Evolutionary conservation across 306 rosid genomes (phyloP).

Genomic region (Begonia peltatifolia): DNA sequence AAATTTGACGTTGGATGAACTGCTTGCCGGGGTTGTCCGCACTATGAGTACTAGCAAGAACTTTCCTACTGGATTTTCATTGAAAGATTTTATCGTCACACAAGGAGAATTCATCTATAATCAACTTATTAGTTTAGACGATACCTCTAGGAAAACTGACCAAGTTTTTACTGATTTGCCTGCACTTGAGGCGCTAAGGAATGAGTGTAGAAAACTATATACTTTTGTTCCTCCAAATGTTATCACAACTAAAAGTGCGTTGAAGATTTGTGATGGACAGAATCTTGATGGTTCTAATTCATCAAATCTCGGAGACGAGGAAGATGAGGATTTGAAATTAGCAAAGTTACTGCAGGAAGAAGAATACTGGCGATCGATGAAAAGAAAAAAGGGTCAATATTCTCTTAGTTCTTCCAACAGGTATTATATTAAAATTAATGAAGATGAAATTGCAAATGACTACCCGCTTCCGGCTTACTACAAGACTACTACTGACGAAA

Average conservation of each 20-base stretch:
- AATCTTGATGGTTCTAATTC: conserved; percentile 16
- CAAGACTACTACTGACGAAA: conserved; percentile 53
- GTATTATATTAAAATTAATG: conserved; percentile 77
- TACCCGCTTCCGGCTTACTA: conserved; percentile 89
- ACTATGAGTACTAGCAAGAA: conserved; percentile 53
- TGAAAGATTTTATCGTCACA: conserved; percentile 55
- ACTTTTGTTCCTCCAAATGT: conserved; percentile 19
- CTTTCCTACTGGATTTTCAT: conserved; percentile 50
- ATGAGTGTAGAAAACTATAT: conserved; percentile 37
- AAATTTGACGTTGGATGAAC: conserved; percentile 56
- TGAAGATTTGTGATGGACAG: conserved; percentile 43
- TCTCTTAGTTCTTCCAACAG: conserved; percentile 23
- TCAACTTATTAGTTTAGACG: conserved; percentile 73
- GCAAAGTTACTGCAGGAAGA: conserved; percentile 86
- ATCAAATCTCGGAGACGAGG: conserved; percentile 17
- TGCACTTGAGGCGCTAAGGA: conserved; percentile 56
- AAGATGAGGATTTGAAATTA: conserved; percentile 60
- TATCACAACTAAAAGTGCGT: conserved; percentile 12
- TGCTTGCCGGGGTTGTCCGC: conserved; percentile 79
- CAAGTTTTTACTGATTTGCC: conserved; percentile 39
- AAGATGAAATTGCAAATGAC: conserved; percentile 89
- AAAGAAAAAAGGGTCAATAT: conserved; percentile 43
- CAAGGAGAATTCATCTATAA: conserved; percentile 79
- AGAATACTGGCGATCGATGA: conserved; percentile 61
- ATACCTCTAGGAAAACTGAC: conserved; percentile 46